phyloP scores from a whole-genome alignment of 345 rosid genomes.

The Sonneratia caseolaris region DNA sequence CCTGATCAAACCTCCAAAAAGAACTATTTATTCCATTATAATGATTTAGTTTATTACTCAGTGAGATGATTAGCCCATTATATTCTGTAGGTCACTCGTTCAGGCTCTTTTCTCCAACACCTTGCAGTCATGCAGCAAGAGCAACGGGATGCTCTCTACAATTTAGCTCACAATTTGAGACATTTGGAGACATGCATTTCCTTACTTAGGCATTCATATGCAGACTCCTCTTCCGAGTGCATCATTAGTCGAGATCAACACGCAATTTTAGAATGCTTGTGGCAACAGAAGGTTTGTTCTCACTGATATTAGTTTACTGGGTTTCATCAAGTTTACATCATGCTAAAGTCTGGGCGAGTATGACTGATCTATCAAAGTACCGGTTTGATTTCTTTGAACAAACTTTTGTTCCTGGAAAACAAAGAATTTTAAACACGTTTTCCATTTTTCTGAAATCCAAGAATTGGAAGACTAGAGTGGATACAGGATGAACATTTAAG shows the following conservation, averaged over 20 bases:
- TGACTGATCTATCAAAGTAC: not conserved
- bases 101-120: conserved; percentile 72
- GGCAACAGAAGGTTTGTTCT: conserved; percentile 66
- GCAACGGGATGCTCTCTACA: conserved; percentile 59
- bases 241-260: conserved; percentile 43
- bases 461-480: not conserved
- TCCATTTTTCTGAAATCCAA: not conserved
- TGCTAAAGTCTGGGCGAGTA: not conserved
- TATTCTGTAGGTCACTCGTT: conserved; percentile 47
- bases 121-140: conserved; percentile 62
- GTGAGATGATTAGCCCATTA: not conserved
- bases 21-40: not conserved
- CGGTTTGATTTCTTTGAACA: not conserved
- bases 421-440: not conserved
- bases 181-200: conserved; percentile 32
- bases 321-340: not conserved
- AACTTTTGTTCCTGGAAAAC: not conserved
- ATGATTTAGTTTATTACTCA: not conserved
- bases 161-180: conserved; percentile 39
- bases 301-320: not conserved
- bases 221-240: conserved; percentile 23
- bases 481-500: no score
- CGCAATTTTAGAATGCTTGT: conserved; percentile 43
- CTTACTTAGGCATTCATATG: conserved; percentile 31
- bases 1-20: not conserved